Evolutionary conservation across 306 rosid genomes (phyloP), one percentile per base, ranked within the genome.

Genomic region (Neltuma alba): DNA sequence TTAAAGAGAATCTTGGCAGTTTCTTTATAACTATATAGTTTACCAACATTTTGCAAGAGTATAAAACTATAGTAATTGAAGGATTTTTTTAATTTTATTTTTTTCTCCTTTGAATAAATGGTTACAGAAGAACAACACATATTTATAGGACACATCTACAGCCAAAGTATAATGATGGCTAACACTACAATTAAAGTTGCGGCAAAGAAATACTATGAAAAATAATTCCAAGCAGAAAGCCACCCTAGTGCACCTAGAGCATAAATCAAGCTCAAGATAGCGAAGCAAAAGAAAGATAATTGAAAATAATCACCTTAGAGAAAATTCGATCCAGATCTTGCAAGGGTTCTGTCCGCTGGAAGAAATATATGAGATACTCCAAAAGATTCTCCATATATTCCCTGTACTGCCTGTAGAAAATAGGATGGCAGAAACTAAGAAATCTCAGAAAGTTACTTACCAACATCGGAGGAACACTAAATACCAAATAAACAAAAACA

Each of bases 271-370:
- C 76, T 70, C 55, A 69, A 70, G n/a, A 57, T 23, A 21, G 33
- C 62, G 45, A 37, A 38, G 66, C 40, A 37, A 69, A 67, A 12
- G n/a, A 38, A 40, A 67, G 16, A 67, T 21, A 9, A 2, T 38
- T 5, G 41, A 69, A 23, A 60, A 78, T 62, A 44, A 63, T 67
- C 61, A 94, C 99, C 99, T 92, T 95, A 6, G 86, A 85, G 75
- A 92, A 89, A 86, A 95, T 95, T 48, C 97, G 83, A 86, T 91
- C 94, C 77, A 95, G 82, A 87, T 95, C 99, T 88, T 95, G 97
- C 87, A 95, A 83, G 78, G 99, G 99, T 84, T 95, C 98, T 9
- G 97, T 92, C 67, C 99, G 92, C 81, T 95, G 97, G 83, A 95
- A 92, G 87, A 89, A 89, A 72, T 89, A 90, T 45, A 86, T 65